Conservation (phyloP, 2,329 filamentous ascomycete genomes). For the Seiridium unicorne region DNA sequence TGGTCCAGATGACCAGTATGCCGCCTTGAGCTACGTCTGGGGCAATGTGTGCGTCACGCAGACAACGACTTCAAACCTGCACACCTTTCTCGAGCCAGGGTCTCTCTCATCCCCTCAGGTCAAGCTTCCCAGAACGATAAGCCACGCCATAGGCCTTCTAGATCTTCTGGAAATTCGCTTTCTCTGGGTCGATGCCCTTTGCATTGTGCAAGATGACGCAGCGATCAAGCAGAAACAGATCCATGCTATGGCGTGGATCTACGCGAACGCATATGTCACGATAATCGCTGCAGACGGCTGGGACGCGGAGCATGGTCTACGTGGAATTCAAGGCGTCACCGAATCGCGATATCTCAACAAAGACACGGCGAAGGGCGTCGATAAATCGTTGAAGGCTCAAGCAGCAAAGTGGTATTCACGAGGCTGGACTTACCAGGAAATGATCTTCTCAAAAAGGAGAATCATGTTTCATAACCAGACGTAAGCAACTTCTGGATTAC, state of each 20-base stretch:
- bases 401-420: background rate
- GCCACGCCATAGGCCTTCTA: background rate
- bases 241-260: background rate
- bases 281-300: background rate
- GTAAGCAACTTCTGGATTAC: too few species aligned
- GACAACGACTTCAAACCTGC: background rate
- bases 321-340: background rate
- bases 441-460: background rate
- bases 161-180: background rate
- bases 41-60: background rate
- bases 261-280: background rate
- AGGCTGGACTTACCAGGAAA: background rate
- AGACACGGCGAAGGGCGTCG: background rate
- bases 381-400: background rate
- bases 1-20: background rate
- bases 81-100: background rate
- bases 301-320: background rate
- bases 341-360: background rate
- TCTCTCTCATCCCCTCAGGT: background rate
- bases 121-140: background rate
- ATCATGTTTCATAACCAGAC: background rate
- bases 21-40: background rate
- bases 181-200: constrained; percentile 4
- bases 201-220: constrained; percentile 3
- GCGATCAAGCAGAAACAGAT: background rate